A percentile compares a stretch with the other conserved stretches of the same genome.
phyloP scores from a whole-genome alignment of 164 flowering plant genomes.

The Amborella trichopoda region DNA sequence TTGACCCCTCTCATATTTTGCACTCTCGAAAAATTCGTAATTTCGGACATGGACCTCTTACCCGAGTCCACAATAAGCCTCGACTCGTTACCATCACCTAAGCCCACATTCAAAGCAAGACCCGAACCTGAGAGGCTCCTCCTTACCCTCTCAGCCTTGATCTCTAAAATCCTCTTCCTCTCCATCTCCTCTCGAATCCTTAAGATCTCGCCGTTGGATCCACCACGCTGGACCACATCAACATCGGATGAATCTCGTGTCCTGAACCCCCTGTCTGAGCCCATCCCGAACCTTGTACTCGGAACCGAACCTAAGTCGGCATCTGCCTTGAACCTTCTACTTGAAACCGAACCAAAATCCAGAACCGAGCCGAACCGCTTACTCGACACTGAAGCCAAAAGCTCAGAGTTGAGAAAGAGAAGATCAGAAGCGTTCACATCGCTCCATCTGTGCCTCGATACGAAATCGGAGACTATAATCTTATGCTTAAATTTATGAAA shows the following conservation, averaged over 20 bases:
- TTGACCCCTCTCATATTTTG: slow-evolving; percentile 7
- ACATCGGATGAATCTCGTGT: too few relatives aligned
- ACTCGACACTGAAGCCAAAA: slow-evolving; percentile 34
- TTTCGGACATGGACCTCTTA: slow-evolving; percentile 71
- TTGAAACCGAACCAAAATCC: not conserved
- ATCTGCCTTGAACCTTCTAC: not conserved
- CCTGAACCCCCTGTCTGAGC: too few relatives aligned
- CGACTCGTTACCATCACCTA: slow-evolving; percentile 1
- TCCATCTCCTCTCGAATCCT: slow-evolving; percentile 30
- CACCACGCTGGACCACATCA: not conserved
- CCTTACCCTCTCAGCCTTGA: slow-evolving; percentile 6
- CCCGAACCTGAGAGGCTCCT: slow-evolving; percentile 7
- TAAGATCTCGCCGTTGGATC: slow-evolving; percentile 4
- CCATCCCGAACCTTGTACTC: too few relatives aligned
- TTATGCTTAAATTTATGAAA: slow-evolving; percentile 53
- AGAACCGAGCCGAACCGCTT: slow-evolving; percentile 20
- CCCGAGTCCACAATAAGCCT: slow-evolving; percentile 11
- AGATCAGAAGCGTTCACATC: slow-evolving; percentile 63
- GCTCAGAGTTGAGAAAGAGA: slow-evolving; percentile 52
- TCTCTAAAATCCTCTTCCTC: slow-evolving; percentile 26
- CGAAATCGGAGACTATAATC: slow-evolving; percentile 50
- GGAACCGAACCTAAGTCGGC: too few relatives aligned
- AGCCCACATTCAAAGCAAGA: slow-evolving; percentile 11
- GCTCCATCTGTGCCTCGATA: slow-evolving; percentile 72
- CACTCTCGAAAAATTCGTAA: slow-evolving; percentile 35